Conservation (phyloP, 306 rosid genomes). For the Quercus dentata region DNA sequence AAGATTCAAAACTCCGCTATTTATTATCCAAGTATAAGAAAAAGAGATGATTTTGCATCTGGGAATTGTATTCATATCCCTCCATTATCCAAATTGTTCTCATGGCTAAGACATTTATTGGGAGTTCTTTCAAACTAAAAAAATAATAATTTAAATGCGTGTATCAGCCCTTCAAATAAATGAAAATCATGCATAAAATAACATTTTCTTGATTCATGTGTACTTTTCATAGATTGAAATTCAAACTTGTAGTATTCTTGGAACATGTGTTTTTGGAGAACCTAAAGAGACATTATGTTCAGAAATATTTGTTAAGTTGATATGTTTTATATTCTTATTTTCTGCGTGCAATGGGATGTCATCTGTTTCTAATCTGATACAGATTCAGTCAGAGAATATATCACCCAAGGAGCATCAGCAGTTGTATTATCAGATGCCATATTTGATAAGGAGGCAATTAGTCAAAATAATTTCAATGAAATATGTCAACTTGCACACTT, state of each 20-base stretch:
- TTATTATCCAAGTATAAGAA: not conserved
- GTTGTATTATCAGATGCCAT: constrained; percentile 91
- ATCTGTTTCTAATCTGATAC: constrained; percentile 16
- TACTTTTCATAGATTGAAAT: not conserved
- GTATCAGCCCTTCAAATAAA: not conserved
- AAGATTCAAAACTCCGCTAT: not conserved
- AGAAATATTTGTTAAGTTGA: not conserved
- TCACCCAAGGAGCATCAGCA: constrained; percentile 62
- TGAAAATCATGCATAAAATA: not conserved
- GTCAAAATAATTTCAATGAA: constrained; percentile 38
- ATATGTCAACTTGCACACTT: constrained; percentile 60
- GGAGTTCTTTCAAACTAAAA: not conserved
- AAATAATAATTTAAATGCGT: not conserved
- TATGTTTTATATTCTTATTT: not conserved
- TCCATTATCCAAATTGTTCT: not conserved
- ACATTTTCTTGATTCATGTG: not conserved
- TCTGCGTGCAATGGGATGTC: not conserved
- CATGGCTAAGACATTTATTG: not conserved
- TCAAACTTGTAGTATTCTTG: not conserved
- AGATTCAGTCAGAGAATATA: constrained; percentile 69
- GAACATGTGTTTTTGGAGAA: not conserved
- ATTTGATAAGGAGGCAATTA: constrained; percentile 68
- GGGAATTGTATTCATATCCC: not conserved
- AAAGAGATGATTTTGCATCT: not conserved
- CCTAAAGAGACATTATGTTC: not conserved